phyloP scores from a whole-genome alignment of 345 rosid species.

The Hypericum perforatum region DNA sequence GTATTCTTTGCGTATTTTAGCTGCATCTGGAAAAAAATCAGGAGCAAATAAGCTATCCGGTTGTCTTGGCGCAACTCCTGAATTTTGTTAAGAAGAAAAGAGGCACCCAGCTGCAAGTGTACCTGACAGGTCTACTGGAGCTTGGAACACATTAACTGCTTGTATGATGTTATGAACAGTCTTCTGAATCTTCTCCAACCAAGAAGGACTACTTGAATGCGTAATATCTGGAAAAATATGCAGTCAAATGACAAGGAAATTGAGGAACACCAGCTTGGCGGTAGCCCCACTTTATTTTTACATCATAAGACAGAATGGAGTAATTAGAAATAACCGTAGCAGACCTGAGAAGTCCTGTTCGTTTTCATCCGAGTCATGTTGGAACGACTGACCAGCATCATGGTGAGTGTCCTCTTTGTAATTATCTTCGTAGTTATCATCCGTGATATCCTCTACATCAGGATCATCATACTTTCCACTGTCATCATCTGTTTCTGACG shows the following conservation, averaged over 20 bases:
- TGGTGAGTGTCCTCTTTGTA: slow-evolving; percentile 41
- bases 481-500: slow-evolving; percentile 62
- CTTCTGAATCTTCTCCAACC: slow-evolving; percentile 77
- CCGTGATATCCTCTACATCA: slow-evolving; percentile 38
- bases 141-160: slow-evolving; percentile 64
- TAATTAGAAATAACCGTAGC: slow-evolving; percentile 3
- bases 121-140: slow-evolving; percentile 78
- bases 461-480: slow-evolving; percentile 37
- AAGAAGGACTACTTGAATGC: slow-evolving; percentile 37
- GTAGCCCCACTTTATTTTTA: not conserved
- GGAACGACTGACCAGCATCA: slow-evolving; percentile 42
- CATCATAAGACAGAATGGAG: not conserved
- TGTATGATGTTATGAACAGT: slow-evolving; percentile 47
- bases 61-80: slow-evolving; percentile 5
- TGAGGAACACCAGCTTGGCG: slow-evolving; percentile 1
- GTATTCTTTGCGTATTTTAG: slow-evolving; percentile 67
- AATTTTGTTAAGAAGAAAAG: not conserved
- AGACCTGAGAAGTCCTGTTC: slow-evolving; percentile 56
- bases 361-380: slow-evolving; percentile 30
- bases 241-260: not conserved
- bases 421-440: slow-evolving; percentile 45
- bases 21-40: slow-evolving; percentile 58
- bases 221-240: slow-evolving; percentile 31
- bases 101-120: slow-evolving; percentile 4
- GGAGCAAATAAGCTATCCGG: slow-evolving; percentile 6